Percentiles rank a stretch among this genome's conserved stretches.
Conservation (phyloP, 1,284 basidiomycete genomes). For the Fomitopsis palustris region DNA sequence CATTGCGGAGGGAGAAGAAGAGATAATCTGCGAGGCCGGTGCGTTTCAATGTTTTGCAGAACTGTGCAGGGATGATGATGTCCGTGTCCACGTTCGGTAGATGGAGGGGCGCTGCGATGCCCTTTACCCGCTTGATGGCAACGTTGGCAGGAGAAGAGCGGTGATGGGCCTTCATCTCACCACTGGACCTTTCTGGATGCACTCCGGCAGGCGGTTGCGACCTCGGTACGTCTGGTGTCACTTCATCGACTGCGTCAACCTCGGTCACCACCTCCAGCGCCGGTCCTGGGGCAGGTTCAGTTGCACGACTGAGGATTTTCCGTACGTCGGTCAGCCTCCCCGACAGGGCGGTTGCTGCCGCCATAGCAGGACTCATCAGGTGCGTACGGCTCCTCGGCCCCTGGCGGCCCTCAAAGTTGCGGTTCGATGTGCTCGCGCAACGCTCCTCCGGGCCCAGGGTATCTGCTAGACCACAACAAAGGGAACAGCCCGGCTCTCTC, state of each 20-base stretch:
- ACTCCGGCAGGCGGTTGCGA: slow-evolving; percentile 64
- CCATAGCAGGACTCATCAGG: slow-evolving; percentile 93
- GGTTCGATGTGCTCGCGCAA: slow-evolving; percentile 94
- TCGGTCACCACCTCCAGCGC: slow-evolving; percentile 69
- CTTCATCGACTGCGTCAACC: slow-evolving; percentile 58
- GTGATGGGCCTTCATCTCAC: slow-evolving; percentile 27
- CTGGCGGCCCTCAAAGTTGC: slow-evolving; percentile 95
- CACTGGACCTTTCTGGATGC: slow-evolving; percentile 32
- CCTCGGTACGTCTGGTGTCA: slow-evolving; percentile 42
- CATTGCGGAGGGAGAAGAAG: slow-evolving; percentile 83
- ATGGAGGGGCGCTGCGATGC: slow-evolving; percentile 85
- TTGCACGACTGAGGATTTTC: slow-evolving; percentile 56
- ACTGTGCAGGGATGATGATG: slow-evolving; percentile 96
- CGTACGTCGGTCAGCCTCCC: slow-evolving; percentile 90
- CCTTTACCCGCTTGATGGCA: slow-evolving; percentile 70
- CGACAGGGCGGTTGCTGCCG: slow-evolving; percentile 88
- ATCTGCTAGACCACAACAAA: slow-evolving; percentile 98
- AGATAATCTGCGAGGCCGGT: slow-evolving; percentile 89
- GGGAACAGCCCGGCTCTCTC: slow-evolving; percentile 96
- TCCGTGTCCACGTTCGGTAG: slow-evolving; percentile 96
- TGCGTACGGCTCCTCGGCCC: slow-evolving; percentile 93
- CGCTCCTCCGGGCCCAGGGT: slow-evolving; percentile 88
- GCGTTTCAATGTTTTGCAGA: slow-evolving; percentile 92
- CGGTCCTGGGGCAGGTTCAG: slow-evolving; percentile 40
- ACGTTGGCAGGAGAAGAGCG: slow-evolving; percentile 40